Percentiles rank a stretch among this genome's conserved stretches.
Evolutionary conservation across 768 basidiomycete genomes (phyloP).

Genomic region (Russula emetica): DNA sequence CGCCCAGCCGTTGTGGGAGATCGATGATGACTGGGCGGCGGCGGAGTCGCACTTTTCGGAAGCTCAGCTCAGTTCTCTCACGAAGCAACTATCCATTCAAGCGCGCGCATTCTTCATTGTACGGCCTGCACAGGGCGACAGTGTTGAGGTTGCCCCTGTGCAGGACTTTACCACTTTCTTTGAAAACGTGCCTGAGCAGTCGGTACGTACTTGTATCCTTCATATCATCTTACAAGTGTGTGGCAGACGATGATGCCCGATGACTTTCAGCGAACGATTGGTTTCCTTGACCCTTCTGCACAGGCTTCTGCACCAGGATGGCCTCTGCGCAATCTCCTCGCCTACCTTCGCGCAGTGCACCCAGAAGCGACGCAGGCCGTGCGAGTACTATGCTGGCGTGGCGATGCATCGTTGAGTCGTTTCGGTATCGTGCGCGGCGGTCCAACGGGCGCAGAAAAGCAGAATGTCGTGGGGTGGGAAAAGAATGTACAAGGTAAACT

Average conservation of each 20-base stretch:
- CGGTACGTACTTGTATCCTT: slow-evolving; percentile 38
- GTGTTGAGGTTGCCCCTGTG: slow-evolving; percentile 46
- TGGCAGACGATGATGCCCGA: neutral
- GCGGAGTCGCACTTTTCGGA: slow-evolving; percentile 45
- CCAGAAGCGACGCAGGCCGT: slow-evolving; percentile 46
- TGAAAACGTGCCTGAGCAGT: slow-evolving; percentile 38
- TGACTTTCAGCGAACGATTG: slow-evolving; percentile 32
- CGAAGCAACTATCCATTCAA: slow-evolving; percentile 43
- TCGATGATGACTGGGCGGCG: slow-evolving; percentile 56
- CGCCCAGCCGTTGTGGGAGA: slow-evolving; percentile 87
- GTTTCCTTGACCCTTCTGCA: slow-evolving; percentile 72
- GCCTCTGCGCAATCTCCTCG: slow-evolving; percentile 90
- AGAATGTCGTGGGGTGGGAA: slow-evolving; percentile 91
- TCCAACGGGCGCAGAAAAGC: slow-evolving; percentile 35
- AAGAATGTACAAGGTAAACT: slow-evolving; percentile 86
- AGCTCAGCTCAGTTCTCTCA: slow-evolving; percentile 39
- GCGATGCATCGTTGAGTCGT: slow-evolving; percentile 55
- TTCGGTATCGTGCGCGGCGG: slow-evolving; percentile 49
- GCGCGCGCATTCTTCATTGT: slow-evolving; percentile 61
- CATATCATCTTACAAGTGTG: neutral
- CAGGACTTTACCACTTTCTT: slow-evolving; percentile 61
- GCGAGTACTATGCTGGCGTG: slow-evolving; percentile 75
- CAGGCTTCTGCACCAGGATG: slow-evolving; percentile 57
- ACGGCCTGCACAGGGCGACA: slow-evolving; percentile 35
- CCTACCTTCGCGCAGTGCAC: slow-evolving; percentile 66